Evolutionary conservation across 2,329 filamentous ascomycete genomes (phyloP).

Genomic region (Coleophoma crateriformis): DNA sequence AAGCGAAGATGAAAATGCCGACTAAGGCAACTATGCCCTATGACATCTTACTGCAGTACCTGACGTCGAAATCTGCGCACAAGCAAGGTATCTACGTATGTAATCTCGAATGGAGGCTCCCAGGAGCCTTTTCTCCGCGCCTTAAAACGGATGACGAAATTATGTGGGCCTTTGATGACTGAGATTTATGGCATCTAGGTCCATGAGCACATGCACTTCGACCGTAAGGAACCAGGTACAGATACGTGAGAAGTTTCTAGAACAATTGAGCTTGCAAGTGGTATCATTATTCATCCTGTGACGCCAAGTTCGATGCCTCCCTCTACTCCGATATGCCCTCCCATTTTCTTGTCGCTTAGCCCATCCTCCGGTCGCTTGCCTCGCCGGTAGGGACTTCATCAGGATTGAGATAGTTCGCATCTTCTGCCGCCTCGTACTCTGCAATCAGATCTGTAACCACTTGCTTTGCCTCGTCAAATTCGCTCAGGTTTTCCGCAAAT

Average conservation of each 20-base stretch:
- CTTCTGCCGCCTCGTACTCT: slow-evolving; percentile 94
- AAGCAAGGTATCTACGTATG: too few species aligned
- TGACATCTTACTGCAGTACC: not conserved
- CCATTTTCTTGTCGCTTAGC: slow-evolving; percentile 8
- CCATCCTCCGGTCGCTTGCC: slow-evolving; percentile 20
- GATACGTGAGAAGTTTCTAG: slow-evolving; percentile 1
- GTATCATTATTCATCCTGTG: slow-evolving; percentile 23
- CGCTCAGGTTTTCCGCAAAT: slow-evolving; percentile 83
- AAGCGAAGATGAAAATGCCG: not conserved
- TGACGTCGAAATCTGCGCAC: not conserved
- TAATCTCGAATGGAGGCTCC: too few species aligned
- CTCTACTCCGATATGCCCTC: slow-evolving; percentile 7
- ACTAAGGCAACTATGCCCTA: not conserved
- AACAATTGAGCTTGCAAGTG: slow-evolving; percentile 10
- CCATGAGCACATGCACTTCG: too few species aligned
- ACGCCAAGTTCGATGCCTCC: slow-evolving; percentile 5
- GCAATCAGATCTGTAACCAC: slow-evolving; percentile 87
- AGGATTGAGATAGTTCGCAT: slow-evolving; percentile 81
- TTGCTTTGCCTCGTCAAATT: slow-evolving; percentile 92
- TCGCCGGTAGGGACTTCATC: slow-evolving; percentile 20
- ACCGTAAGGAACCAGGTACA: too few species aligned
- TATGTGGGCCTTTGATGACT: not conserved
- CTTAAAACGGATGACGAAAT: not conserved
- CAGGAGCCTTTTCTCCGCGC: slow-evolving; percentile 7
- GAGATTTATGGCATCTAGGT: too few species aligned